These are phyloP conservation scores for Isochrysis galbana DNA, from an alignment of 78 protist species.

Conservation along the genomic window DNA sequence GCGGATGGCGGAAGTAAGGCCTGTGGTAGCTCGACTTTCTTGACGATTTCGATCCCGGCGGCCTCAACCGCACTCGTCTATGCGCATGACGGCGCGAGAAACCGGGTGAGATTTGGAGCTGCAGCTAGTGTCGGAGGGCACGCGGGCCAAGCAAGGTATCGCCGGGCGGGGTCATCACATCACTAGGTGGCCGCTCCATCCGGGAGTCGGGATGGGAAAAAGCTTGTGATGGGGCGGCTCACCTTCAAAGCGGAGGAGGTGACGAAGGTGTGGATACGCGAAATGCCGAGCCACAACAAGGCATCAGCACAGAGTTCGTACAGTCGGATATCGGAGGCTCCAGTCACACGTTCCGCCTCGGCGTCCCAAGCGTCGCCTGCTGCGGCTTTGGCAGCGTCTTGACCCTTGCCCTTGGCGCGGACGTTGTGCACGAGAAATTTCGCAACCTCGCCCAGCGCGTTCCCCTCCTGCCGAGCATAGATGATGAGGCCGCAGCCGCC, in stretches of 20 bases:
- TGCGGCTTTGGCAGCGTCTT: not conserved
- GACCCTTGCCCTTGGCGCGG: not conserved
- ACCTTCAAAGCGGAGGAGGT: not conserved
- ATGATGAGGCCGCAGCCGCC: conserved; percentile 58
- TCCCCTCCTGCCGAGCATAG: conserved; percentile 50
- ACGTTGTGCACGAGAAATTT: conserved; percentile 59
- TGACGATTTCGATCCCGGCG: not conserved
- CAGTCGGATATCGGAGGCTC: not conserved
- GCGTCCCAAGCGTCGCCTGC: not conserved
- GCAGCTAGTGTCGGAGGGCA: too few relatives aligned
- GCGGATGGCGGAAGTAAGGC: not conserved
- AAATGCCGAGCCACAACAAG: conserved; percentile 30
- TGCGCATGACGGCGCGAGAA: too few relatives aligned
- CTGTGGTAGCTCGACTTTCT: not conserved
- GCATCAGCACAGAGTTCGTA: conserved; percentile 19
- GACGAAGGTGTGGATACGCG: conserved; percentile 16
- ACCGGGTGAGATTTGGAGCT: not conserved
- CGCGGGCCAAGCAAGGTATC: too few relatives aligned
- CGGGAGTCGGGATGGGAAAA: not conserved
- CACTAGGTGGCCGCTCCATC: too few relatives aligned
- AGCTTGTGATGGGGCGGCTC: not conserved
- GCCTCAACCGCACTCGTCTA: not conserved
- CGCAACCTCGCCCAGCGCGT: conserved; percentile 52
- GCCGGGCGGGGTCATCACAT: too few relatives aligned
- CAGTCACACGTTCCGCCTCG: conserved; percentile 5